These are phyloP conservation scores for Trichosporon sp. DNA, from an alignment of 1,284 basidiomycete species.

Conservation along the genomic window DNA sequence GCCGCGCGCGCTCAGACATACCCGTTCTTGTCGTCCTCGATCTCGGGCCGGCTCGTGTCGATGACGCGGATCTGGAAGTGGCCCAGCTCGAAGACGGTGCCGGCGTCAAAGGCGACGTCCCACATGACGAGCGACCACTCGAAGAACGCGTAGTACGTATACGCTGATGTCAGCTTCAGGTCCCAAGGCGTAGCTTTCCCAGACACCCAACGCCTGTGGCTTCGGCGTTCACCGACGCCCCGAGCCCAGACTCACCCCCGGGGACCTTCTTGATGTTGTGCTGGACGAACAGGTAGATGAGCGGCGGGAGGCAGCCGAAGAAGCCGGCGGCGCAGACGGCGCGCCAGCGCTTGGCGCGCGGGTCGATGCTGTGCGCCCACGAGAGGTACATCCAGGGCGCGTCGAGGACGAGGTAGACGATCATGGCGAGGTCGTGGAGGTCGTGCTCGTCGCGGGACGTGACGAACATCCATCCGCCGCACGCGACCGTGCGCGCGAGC, in stretches of 20 bases:
- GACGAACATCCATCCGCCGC: constrained; percentile 80
- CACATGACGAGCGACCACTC: constrained; percentile 80
- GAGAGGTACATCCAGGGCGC: constrained; percentile 83
- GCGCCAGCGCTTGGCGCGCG: constrained; percentile 9
- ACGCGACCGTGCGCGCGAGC: constrained; percentile 64
- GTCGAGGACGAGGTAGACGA: constrained; percentile 72
- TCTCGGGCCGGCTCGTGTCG: constrained; percentile 17
- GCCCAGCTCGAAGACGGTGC: constrained; percentile 60
- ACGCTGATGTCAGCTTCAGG: constrained; percentile 57
- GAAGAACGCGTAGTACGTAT: constrained; percentile 76
- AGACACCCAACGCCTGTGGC: too few species aligned
- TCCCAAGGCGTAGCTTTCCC: too few species aligned
- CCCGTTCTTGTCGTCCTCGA: constrained; percentile 14
- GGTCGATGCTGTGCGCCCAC: constrained; percentile 50
- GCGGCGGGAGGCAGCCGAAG: constrained; percentile 63
- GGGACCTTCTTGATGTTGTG: constrained; percentile 74
- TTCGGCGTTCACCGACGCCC: too few species aligned
- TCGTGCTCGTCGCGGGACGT: constrained; percentile 58
- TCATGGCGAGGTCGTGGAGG: constrained; percentile 84
- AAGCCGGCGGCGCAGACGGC: constrained; percentile 50
- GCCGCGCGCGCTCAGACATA: constrained; percentile 5
- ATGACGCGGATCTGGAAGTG: constrained; percentile 21
- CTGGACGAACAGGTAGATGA: constrained; percentile 78
- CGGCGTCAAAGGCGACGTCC: constrained; percentile 73
- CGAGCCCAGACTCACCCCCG: constrained; percentile 57